Evolutionary conservation across 2,329 filamentous ascomycete species (phyloP).

Genomic region (Botrytis byssoidea): DNA sequence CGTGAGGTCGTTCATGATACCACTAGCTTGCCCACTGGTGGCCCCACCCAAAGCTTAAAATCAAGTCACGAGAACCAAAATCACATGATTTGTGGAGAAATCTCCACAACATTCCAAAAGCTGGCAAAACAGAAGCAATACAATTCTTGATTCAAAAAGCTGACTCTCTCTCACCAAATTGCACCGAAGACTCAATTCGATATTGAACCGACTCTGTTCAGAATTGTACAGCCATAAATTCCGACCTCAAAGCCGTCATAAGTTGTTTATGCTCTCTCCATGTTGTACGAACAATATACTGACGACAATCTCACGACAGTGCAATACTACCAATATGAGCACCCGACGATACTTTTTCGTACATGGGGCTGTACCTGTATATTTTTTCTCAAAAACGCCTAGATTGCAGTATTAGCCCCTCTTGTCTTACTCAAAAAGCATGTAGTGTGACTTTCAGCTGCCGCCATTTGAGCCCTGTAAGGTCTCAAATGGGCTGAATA

Average conservation of each 20-base stretch:
- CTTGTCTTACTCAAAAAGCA: neutral
- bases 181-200: neutral
- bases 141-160: neutral
- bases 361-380: neutral
- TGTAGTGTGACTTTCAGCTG: neutral
- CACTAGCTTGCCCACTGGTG: too few species aligned
- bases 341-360: neutral
- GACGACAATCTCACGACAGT: neutral
- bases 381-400: neutral
- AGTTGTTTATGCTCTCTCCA: neutral
- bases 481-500: neutral
- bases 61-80: neutral
- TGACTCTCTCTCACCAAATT: neutral
- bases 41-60: neutral
- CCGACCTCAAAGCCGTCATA: neutral
- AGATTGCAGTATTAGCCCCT: neutral
- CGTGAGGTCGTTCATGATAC: too few species aligned
- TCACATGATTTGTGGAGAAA: neutral
- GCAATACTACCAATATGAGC: neutral
- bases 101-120: neutral
- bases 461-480: neutral
- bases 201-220: too few species aligned
- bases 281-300: neutral
- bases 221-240: neutral
- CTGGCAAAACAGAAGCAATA: neutral